Evolutionary conservation across 148 eudicot species (phyloP), one percentile per base, ranked within the genome.

Genomic region (Chenopodium quinoa): DNA sequence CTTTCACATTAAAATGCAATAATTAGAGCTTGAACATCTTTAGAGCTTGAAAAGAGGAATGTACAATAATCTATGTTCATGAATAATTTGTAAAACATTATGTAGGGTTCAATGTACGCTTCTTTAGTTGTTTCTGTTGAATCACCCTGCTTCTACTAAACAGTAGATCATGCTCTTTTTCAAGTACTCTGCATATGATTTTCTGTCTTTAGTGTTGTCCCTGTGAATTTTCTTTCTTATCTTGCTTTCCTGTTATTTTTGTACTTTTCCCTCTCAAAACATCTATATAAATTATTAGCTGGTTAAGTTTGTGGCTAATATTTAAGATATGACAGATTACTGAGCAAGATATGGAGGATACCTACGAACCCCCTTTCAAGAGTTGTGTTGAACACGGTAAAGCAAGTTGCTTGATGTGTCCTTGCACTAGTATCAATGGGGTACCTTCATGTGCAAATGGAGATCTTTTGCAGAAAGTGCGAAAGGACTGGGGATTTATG

Each of bases 321-420:
- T 12, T 37, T 73, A 14, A 69, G 44, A 16, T 20, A 7, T 81
- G 60, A 68, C 82, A 97, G 99, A 93, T 97, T 32, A 88, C 92
- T 6, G 77, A 89, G 84, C 98, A 97, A 82, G 99, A 97, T 85
- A 87, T 97, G 95, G 94, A 88, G 87, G 99, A 97, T 84, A 91
- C 99, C 1, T 94, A 89, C 85, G 90, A 91, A 80, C 93, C 92
- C 50, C 98, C 99, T 75, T 97, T 97, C 84, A 88, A 78, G 80
- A 92, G 92, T 76, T 97, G 99, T 80, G 85, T 97, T 71, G 85
- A 91, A 81, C 85, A 90, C 79, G 99, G 97, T 75, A 92, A 90
- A 85, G 99, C 99, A 54, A 97, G 98, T 85, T 97, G 99, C 86
- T 88, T 97, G 82, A 97, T 97, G 99, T 97, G 99, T 77, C 90